Percentiles rank a stretch among this genome's conserved stretches.
These are phyloP conservation scores for Vicia villosa DNA, from an alignment of 306 rosid species.

Conservation along the genomic window DNA sequence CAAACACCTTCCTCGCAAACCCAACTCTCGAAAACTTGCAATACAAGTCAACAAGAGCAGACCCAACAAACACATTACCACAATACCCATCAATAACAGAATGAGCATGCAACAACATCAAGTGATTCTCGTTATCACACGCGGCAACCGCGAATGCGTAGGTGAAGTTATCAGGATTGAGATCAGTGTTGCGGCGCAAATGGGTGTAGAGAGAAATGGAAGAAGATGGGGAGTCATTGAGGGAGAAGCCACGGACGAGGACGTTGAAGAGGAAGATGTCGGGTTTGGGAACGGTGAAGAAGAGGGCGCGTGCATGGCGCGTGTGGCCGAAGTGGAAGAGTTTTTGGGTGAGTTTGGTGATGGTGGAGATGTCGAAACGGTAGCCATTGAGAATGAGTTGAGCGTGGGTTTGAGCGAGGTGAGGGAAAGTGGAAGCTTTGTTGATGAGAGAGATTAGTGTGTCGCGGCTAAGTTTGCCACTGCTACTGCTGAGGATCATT, in stretches of 20 bases:
- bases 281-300: slow-evolving; percentile 66
- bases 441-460: slow-evolving; percentile 55
- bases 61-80: slow-evolving; percentile 63
- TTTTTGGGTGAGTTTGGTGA: slow-evolving; percentile 85
- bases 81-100: slow-evolving; percentile 66
- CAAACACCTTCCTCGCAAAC: slow-evolving; percentile 79
- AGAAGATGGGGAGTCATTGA: slow-evolving; percentile 50
- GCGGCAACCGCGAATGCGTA: slow-evolving; percentile 69
- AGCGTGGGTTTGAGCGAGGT: slow-evolving; percentile 71
- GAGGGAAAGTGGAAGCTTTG: slow-evolving; percentile 51
- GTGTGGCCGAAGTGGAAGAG: slow-evolving; percentile 75
- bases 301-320: slow-evolving; percentile 60
- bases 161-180: slow-evolving; percentile 70
- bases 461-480: slow-evolving; percentile 46
- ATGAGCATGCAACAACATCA: slow-evolving; percentile 72
- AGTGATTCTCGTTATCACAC: slow-evolving; percentile 41
- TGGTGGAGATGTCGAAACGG: slow-evolving; percentile 64
- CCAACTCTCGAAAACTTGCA: slow-evolving; percentile 59
- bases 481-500: not conserved
- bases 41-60: slow-evolving; percentile 65
- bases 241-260: slow-evolving; percentile 66
- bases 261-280: slow-evolving; percentile 89
- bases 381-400: slow-evolving; percentile 72
- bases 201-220: slow-evolving; percentile 65
- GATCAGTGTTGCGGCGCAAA: slow-evolving; percentile 52